Evolutionary conservation across 306 rosid species (phyloP), one percentile per base, ranked within the genome.

Genomic region (Castanopsis chinensis): DNA sequence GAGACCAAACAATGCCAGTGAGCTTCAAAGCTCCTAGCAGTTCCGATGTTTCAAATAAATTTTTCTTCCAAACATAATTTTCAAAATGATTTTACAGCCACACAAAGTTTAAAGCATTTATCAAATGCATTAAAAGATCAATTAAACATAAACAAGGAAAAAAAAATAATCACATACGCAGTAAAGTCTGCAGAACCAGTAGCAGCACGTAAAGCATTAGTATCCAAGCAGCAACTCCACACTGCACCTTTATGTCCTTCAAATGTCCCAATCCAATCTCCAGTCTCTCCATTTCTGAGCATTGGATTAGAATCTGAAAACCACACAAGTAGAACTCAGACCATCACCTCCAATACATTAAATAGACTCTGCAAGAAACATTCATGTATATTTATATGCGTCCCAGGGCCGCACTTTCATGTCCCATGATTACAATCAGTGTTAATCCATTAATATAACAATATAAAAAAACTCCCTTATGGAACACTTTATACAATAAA

Each of bases 161-260:
- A 68, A 59, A 23, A 14, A 28, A 19, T 1, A 43, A 69, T 74
- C 3, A 81, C 92, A 76, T 91, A 96, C 99, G 97, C 87, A 23
- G 99, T 85, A 83, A 93, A 96, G 86, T 96, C 99, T 28, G 99
- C 99, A 18, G 99, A 96, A 71, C 93, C 99, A 81, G 97, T 89
- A 23, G 99, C 99, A 54, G 98, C 99, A 37, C 93, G 97, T 55
- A 96, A 87, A 20, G 99, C 98, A 79, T 89, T 93, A 51, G 97
- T 90, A 82, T 93, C 99, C 93, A 96, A 81, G 83, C 97, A 90
- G 88, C 99, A 96, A 79, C 99, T 96, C 99, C 99, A 96, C 4
- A 96, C 99, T 0, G 99, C 99, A 80, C 99, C 99, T 84, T 96
- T 96, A 81, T 96, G 99, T 37, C 99, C 99, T 86, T 93, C 96